Evolutionary conservation across 352 stramenopile genomes (phyloP), one percentile per base, ranked within the genome.

Genomic region (Pythium dissotocum): DNA sequence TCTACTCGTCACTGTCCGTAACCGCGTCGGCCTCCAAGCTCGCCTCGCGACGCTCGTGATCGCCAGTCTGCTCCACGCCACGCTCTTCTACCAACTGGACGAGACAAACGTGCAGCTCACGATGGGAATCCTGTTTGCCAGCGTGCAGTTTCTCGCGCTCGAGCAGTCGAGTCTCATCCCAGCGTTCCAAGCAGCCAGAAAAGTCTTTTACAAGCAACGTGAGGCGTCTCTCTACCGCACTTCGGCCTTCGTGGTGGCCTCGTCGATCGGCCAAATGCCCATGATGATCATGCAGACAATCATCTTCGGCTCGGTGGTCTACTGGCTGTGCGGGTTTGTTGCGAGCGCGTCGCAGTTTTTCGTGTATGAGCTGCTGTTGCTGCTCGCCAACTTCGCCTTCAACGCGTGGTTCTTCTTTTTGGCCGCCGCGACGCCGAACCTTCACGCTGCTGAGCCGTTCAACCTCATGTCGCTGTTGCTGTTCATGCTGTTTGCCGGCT

Each of bases 121-220:
- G 3, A 83, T 97, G 61, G 90, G 93, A 30, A 78, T 97, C 48
- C 69, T 97, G 7, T 98, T 97, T 58, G 78, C 91, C 49, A 82
- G 75, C 21, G 75, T 97, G 32, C 77, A 97, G 42, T 97, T 95
- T 69, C 76, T 94, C 36, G 81, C 77, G 5, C 67, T 98, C 56
- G 87, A 87, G 33, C 82, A 90, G 46, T 85, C 93, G 55, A 72
- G 85, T 10, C 84, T 92, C 71, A 67, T 98, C 46, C 82, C 88
- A 30, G 86, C 85, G 28, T 92, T 97, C 65, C 91, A 93, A 61
- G 76, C 91, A 14, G 75, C 78, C 1, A 77, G 80, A 9, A 70
- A 61, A 18, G 68, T 91, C 1, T 97, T 94, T 67, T 97, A 97
- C 79, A 97, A 96, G 63, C 91, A 97, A 59, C 77, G 79, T 4